Evolutionary conservation across 2,329 filamentous ascomycete genomes (phyloP).

Genomic region (Cercospora citrullina): DNA sequence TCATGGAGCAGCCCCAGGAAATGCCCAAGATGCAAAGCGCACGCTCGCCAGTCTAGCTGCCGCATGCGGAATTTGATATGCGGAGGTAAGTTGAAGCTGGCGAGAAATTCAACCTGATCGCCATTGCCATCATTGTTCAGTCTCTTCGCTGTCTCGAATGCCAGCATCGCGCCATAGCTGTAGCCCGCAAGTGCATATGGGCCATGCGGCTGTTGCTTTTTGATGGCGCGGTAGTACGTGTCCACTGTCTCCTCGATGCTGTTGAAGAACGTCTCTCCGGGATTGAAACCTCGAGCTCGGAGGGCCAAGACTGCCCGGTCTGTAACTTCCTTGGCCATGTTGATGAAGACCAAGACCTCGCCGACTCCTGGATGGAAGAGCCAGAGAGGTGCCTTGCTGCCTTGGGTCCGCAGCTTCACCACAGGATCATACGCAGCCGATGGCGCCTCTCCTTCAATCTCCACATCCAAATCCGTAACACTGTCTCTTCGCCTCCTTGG

Average conservation of each 20-base stretch:
- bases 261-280: constrained; percentile 41
- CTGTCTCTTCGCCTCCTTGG: constrained; percentile 3
- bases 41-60: constrained; percentile 43
- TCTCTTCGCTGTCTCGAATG: constrained; percentile 53
- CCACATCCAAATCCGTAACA: background rate
- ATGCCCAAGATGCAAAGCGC: constrained; percentile 44
- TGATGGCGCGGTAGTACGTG: constrained; percentile 46
- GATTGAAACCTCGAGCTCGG: constrained; percentile 47
- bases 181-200: constrained; percentile 57
- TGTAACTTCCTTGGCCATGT: constrained; percentile 40
- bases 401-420: constrained; percentile 32
- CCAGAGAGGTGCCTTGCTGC: constrained; percentile 36
- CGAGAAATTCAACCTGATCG: constrained; percentile 46
- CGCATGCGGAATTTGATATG: constrained; percentile 50
- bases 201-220: constrained; percentile 46
- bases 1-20: constrained; percentile 45
- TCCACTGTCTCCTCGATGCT: constrained; percentile 44
- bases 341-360: constrained; percentile 43
- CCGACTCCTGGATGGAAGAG: constrained; percentile 43
- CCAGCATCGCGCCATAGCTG: constrained; percentile 52
- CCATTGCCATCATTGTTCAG: constrained; percentile 38
- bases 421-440: constrained; percentile 34
- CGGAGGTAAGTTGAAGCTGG: constrained; percentile 51
- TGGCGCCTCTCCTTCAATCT: background rate
- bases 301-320: constrained; percentile 51